Evolutionary conservation across 2,329 filamentous ascomycete species (phyloP), one percentile per base, ranked within the genome.

Genomic region (Trichoderma arundinaceum): DNA sequence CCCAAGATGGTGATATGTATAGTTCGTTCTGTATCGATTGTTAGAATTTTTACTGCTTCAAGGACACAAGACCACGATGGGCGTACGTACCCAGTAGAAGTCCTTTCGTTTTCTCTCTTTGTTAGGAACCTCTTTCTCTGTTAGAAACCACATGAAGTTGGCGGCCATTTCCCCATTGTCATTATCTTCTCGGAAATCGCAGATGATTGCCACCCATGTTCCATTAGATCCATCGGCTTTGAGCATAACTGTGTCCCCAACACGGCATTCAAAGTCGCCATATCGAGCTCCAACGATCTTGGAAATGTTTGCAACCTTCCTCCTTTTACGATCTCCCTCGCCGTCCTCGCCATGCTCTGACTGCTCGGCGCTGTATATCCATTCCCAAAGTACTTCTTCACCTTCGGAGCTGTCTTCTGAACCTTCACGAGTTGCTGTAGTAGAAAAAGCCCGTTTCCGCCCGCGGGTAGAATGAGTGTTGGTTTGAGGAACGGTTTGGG

Each of bases 71-170:
- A 4, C 44, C 7, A n/a, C 41, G 13, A 19, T n/a, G 7, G 15
- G 3, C 28, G 38, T 7, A 72, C 79, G 66, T 80, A 91, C 88
- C 74, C 86, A 86, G 60, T 96, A 77, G 66, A 87, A 92, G 77
- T 99, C 95, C 12, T 82, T 84, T 73, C 92, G 84, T 79, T 95
- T 96, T 79, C 92, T 94, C 66, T 88, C 86, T 74, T 89, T 90
- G 72, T 92, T 95, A 33, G 90, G 87, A 67, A 97, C 92, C 78
- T 98, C 94, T 73, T 90, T 91, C 72, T 96, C 91, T 0, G 92
- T 92, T 0, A 92, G 93, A 75, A 99, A 97, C 95, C 95, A 99
- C 84, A 97, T 90, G 74, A 99, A 95, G 68, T 90, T 91, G 64
- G 91, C 94, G 32, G 89, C 88, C 82, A 92, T 97, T 49, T 90